Evolutionary conservation across 2,329 filamentous ascomycete species (phyloP), one percentile per base, ranked within the genome.

Genomic region (Colletotrichum simmondsii): DNA sequence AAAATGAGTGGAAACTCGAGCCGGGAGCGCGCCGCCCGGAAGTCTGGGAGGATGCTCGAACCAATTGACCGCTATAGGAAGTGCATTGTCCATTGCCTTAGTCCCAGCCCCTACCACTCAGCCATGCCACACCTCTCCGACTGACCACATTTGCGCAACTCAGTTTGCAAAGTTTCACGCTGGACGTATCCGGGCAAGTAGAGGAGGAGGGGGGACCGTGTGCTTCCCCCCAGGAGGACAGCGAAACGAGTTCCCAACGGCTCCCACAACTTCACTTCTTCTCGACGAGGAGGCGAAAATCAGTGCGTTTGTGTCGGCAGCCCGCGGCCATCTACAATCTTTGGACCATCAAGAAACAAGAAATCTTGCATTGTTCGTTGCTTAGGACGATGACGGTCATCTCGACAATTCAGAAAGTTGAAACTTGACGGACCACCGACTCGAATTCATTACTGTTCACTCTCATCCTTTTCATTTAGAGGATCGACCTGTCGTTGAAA

Each of bases 311-410:
- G 14, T 42, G 37, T 65, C 22, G 22, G 49, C 12, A 16, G 4
- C 19, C 46, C 28, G 46, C 7, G 46, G 46, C n/a, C 12, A n/a
- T 42, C 28, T 26, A 46, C 60, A 16, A 26, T 19, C 14, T 19
- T 42, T 42, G 37, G 16, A 19, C 14, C 19, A 42, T 42, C 37
- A 42, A 14, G 6, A 42, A 28, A 42, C 22, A 30, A 14, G 4
- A 7, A 28, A 37, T n/a, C 19, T 49, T 49, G 11, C 62, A 57
- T 65, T n/a, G 10, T 19, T 1, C 19, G 8, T 19, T 24, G 22
- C 11, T 46, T 57, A 24, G 52, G 62, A 57, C 62, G 62, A 65
- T 65, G 62, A 57, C 52, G 62, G 37, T 32, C 35, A n/a, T 46
- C 52, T 16, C 22, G 24, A 28, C 12, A 19, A 12, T 49, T n/a